Percentiles rank a stretch among this genome's conserved stretches.
Conservation (phyloP, 176 grass and related monocot species). For the Hyparrhenia diplandra region DNA sequence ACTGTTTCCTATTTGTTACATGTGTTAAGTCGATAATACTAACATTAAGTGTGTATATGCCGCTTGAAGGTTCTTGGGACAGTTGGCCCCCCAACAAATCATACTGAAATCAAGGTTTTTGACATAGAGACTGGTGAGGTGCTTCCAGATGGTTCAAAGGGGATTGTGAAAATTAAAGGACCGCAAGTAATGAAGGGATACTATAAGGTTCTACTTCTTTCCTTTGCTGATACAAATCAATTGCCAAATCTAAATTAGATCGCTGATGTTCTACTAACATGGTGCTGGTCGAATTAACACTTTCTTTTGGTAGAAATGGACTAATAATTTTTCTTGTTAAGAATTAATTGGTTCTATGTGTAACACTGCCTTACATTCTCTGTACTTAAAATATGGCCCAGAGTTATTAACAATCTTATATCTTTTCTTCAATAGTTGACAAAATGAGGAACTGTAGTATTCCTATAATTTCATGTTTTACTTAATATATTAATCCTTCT, state of each 20-base stretch:
- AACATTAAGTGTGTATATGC: slow-evolving; percentile 22
- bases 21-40: slow-evolving; percentile 11
- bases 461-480: not conserved
- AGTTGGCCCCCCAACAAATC: slow-evolving; percentile 69
- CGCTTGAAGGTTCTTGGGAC: slow-evolving; percentile 84
- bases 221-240: slow-evolving; percentile 2
- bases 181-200: slow-evolving; percentile 93
- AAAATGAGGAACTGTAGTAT: not conserved
- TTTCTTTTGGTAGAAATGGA: not conserved
- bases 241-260: not conserved
- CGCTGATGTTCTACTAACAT: slow-evolving; percentile 19
- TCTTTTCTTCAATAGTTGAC: not conserved
- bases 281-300: not conserved
- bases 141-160: slow-evolving; percentile 90
- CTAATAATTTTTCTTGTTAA: not conserved
- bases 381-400: not conserved
- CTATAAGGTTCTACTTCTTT: slow-evolving; percentile 69
- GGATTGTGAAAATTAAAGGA: slow-evolving; percentile 86
- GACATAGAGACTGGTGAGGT: slow-evolving; percentile 56
- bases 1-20: not conserved
- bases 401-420: not conserved
- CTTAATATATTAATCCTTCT: not conserved
- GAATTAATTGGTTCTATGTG: not conserved
- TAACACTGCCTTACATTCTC: not conserved
- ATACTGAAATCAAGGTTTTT: slow-evolving; percentile 79